Percentiles rank a stretch among this genome's conserved stretches.
Evolutionary conservation across 768 basidiomycete genomes (phyloP).

Genomic region (Lentinula aciculospora): DNA sequence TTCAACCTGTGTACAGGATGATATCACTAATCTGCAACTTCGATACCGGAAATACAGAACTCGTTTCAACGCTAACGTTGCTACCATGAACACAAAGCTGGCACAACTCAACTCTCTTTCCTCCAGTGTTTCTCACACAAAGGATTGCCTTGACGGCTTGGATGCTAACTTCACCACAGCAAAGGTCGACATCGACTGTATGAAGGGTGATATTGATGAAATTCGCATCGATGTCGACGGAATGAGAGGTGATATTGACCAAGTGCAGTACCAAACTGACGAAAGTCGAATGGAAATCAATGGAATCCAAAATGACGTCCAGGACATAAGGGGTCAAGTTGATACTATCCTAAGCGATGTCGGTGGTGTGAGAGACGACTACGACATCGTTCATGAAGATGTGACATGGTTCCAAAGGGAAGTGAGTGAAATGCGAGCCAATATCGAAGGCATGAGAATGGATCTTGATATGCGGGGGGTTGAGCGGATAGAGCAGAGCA

Average conservation of each 20-base stretch:
- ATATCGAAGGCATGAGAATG: not conserved
- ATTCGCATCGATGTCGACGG: not conserved
- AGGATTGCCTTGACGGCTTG: not conserved
- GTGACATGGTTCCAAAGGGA: not conserved
- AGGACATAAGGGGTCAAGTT: not conserved
- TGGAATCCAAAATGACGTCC: not conserved
- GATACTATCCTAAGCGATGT: not conserved
- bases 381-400: not conserved
- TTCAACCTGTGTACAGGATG: conserved; percentile 6
- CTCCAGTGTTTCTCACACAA: not conserved
- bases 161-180: not conserved
- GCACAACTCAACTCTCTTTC: conserved; percentile 11
- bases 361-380: not conserved
- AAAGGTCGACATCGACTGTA: not conserved
- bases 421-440: not conserved
- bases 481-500: not conserved
- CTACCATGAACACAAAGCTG: conserved; percentile 14
- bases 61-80: conserved; percentile 11
- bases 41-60: conserved; percentile 9
- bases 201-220: not conserved
- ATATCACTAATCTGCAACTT: not conserved
- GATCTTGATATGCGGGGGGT: not conserved
- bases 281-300: not conserved
- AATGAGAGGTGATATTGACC: not conserved
- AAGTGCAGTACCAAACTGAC: not conserved